Evolutionary conservation across 371 early-diverging fungal genomes (phyloP), one percentile per base, ranked within the genome.

Genomic region (Chytridium lagenaria): DNA sequence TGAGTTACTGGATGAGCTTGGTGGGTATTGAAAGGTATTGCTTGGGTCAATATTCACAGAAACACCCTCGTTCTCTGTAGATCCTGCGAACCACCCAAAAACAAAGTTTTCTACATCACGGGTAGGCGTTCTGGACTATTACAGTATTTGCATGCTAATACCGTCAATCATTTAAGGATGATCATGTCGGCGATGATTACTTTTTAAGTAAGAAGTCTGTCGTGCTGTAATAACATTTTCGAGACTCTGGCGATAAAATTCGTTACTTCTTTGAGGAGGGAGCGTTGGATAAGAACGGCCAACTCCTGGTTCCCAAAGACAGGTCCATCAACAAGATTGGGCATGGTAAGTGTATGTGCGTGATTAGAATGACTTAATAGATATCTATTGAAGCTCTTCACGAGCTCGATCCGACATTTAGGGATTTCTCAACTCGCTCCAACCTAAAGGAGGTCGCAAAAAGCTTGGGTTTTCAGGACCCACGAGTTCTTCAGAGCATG

Each of bases 301-400:
- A 86, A 12, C 77, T 95, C 19, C 77, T 80, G 1, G 89, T 79
- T 19, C 72, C 70, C 49, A 90, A 28, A 84, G 85, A 19, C 85
- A 74, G 83, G 1, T 89, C 94, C 19, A 90, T 97, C 74, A 96
- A 96, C 85, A 97, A 97, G 77, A 94, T 96, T 72, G 96, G 96
- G 0, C 97, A 97, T 77, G 95, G 92, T 92, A 83, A 44, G 61
- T n/a, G 51, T 16, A 12, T 15, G 16, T 12, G 10, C 30, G 10
- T 55, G 55, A 10, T 23, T 55, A 12, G 16, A 55, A 34, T 61
- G 36, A 23, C 5, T 16, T 37, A 2, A 37, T 51, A 51, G 2
- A 10, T 34, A 33, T 2, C 31, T 10, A 1, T 38, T 70, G 15
- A 65, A 90, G 91, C 87, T 12, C 79, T 97, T 26, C 96, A 96